A percentile compares a stretch with the other conserved stretches of the same genome.
Conservation (phyloP, 2,329 filamentous ascomycete species). For the Aspergillus novoparasiticus region DNA sequence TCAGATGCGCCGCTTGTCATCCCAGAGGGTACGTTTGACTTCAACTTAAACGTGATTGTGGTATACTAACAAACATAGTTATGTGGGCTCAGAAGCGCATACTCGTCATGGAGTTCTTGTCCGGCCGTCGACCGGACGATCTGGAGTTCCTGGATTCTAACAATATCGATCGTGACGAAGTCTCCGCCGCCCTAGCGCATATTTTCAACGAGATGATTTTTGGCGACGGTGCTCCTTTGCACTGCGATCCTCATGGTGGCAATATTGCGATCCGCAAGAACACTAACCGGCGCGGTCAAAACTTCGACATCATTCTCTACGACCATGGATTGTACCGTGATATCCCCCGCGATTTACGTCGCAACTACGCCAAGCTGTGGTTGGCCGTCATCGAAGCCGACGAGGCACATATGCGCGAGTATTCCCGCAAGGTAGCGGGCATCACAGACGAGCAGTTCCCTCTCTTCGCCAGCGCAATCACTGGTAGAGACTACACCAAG, state of each 20-base stretch:
- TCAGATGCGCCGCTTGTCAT: slow-evolving; percentile 81
- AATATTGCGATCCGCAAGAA: slow-evolving; percentile 92
- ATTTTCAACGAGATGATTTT: slow-evolving; percentile 99
- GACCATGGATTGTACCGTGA: slow-evolving; percentile 96
- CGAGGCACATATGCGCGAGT: slow-evolving; percentile 80
- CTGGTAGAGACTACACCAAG: slow-evolving; percentile 84
- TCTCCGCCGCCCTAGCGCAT: slow-evolving; percentile 83
- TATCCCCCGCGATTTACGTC: slow-evolving; percentile 75
- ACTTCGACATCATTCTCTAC: slow-evolving; percentile 95
- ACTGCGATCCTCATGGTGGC: slow-evolving; percentile 96
- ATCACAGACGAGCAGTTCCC: slow-evolving; percentile 89
- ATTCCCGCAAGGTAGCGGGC: slow-evolving; percentile 85
- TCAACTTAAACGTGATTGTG: background rate
- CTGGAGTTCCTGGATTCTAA: slow-evolving; percentile 82
- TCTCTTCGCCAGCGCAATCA: slow-evolving; percentile 94
- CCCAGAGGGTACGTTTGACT: slow-evolving; percentile 58
- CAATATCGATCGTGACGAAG: slow-evolving; percentile 90
- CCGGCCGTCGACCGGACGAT: slow-evolving; percentile 85
- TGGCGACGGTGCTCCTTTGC: slow-evolving; percentile 79
- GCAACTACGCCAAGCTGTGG: slow-evolving; percentile 96
- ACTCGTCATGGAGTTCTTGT: slow-evolving; percentile 91
- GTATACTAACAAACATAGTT: slow-evolving; percentile 52
- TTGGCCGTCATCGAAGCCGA: slow-evolving; percentile 91
- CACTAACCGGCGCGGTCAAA: slow-evolving; percentile 60
- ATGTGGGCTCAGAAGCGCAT: slow-evolving; percentile 88